phyloP scores from a whole-genome alignment of 352 stramenopile species.

The Globisporangium lucens region DNA sequence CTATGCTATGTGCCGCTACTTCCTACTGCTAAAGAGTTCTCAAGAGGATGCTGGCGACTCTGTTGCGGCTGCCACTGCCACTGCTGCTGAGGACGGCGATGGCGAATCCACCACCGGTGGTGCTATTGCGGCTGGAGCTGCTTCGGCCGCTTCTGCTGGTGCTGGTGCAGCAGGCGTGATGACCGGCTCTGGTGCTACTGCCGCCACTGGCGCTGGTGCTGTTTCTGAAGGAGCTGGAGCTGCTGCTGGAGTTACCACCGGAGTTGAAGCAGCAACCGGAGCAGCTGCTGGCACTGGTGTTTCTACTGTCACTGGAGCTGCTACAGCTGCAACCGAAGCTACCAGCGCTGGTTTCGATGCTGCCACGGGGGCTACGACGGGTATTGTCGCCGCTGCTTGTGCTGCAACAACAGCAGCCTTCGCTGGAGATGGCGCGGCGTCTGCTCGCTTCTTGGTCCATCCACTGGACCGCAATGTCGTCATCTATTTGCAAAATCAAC shows the following conservation, averaged over 20 bases:
- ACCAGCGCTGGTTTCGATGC: not conserved
- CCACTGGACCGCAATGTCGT: constrained; percentile 38
- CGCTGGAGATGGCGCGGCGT: constrained; percentile 8
- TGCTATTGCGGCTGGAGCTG: not conserved
- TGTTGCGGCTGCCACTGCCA: not conserved
- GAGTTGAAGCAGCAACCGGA: not conserved
- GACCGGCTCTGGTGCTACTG: not conserved
- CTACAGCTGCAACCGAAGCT: not conserved
- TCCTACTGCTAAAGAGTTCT: not conserved
- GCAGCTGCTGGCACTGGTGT: not conserved
- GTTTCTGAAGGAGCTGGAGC: not conserved
- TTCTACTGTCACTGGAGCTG: not conserved
- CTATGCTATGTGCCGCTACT: not conserved
- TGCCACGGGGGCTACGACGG: not conserved
- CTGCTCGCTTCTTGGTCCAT: constrained; percentile 57
- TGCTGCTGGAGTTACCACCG: not conserved
- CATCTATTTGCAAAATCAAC: constrained; percentile 25
- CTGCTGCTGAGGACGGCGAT: not conserved
- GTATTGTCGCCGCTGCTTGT: not conserved
- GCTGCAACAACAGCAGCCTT: constrained; percentile 7
- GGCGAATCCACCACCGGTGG: not conserved
- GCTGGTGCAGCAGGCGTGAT: not conserved
- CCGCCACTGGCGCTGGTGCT: not conserved
- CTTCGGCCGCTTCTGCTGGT: not conserved
- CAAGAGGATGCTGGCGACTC: not conserved